phyloP scores from a whole-genome alignment of 2,329 filamentous ascomycete species.

The Dendryphion nanum region DNA sequence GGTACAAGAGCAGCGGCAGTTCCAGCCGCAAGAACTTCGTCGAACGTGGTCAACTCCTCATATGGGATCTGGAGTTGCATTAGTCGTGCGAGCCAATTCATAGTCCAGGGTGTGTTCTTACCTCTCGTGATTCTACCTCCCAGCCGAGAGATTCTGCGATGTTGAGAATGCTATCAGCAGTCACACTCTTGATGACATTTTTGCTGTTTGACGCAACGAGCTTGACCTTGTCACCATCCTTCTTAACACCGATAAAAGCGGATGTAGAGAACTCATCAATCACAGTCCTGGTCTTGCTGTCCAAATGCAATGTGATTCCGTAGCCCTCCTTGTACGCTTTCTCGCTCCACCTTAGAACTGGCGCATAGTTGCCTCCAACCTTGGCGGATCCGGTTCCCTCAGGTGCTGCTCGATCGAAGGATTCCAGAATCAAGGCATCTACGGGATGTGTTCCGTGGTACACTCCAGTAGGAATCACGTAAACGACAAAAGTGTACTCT shows the following conservation, averaged over 20 bases:
- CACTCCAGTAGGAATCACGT: conserved; percentile 86
- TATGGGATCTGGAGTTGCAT: conserved; percentile 59
- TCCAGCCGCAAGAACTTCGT: conserved; percentile 86
- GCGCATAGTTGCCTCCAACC: conserved; percentile 93
- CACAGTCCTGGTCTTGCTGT: conserved; percentile 78
- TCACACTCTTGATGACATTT: conserved; percentile 85
- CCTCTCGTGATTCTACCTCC: conserved; percentile 73
- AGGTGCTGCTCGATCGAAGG: conserved; percentile 92
- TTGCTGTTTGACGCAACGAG: conserved; percentile 84
- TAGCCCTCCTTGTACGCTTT: conserved; percentile 75
- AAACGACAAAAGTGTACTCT: conserved; percentile 89
- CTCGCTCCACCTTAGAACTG: conserved; percentile 84
- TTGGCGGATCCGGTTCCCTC: conserved; percentile 90
- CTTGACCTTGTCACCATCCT: conserved; percentile 61
- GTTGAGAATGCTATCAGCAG: conserved; percentile 72
- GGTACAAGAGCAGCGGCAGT: conserved; percentile 90
- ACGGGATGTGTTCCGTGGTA: conserved; percentile 90
- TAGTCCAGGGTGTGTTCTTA: conserved; percentile 40
- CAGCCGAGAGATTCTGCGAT: conserved; percentile 79
- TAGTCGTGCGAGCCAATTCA: background rate
- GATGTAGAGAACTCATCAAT: conserved; percentile 96
- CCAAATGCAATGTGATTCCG: conserved; percentile 92
- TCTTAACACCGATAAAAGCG: conserved; percentile 80
- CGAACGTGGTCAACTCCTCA: conserved; percentile 61
- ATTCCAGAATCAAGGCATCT: conserved; percentile 83